phyloP scores from a whole-genome alignment of 2,329 filamentous ascomycete genomes.

The Orbilia ellipsospora region DNA sequence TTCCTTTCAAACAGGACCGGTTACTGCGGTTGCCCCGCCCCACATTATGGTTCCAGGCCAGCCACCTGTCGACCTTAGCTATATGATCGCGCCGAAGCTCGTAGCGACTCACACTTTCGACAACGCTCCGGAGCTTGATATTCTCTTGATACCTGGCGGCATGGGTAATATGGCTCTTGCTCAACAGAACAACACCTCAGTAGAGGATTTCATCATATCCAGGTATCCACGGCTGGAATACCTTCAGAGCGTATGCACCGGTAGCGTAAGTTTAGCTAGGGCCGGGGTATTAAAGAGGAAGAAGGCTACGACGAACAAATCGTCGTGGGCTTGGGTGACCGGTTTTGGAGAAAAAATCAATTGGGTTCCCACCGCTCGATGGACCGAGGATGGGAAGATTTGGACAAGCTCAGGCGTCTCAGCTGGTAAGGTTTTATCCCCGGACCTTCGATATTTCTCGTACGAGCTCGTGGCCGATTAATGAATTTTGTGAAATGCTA shows the following conservation, averaged over 20 bases:
- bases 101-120: constrained; percentile 57
- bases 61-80: constrained; percentile 47
- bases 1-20: constrained; percentile 62
- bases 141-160: constrained; percentile 75
- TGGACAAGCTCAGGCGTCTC: constrained; percentile 74
- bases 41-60: constrained; percentile 21
- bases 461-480: not conserved
- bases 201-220: constrained; percentile 63
- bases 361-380: constrained; percentile 73
- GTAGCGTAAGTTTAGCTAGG: constrained; percentile 69
- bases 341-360: constrained; percentile 65
- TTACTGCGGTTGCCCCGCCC: constrained; percentile 59
- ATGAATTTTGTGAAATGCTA: constrained; percentile 2
- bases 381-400: constrained; percentile 74
- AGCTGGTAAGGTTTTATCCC: constrained; percentile 66
- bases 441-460: not conserved
- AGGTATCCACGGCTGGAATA: constrained; percentile 67
- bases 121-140: constrained; percentile 65
- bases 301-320: constrained; percentile 76
- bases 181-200: constrained; percentile 9
- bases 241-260: constrained; percentile 75
- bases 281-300: constrained; percentile 71
- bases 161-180: constrained; percentile 63
- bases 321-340: constrained; percentile 61
- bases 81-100: constrained; percentile 5